Conservation (phyloP, 306 rosid genomes). For the Rubus parviflorus region DNA sequence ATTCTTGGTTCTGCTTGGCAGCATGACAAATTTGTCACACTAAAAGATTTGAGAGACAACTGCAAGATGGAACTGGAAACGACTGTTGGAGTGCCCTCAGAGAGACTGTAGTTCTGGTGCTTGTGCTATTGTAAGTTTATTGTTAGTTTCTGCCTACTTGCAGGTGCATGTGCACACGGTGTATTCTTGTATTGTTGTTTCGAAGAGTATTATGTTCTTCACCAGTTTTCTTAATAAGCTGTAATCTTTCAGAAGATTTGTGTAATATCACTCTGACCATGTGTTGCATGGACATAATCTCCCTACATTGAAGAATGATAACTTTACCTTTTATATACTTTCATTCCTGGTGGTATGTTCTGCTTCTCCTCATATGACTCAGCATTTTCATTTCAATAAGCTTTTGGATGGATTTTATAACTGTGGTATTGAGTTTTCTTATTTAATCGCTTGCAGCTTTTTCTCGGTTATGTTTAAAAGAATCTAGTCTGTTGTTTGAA, state of each 20-base stretch:
- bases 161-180: conserved; percentile 1
- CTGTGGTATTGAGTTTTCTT: not conserved
- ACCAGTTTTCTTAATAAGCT: conserved; percentile 13
- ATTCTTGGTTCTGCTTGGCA: conserved; percentile 36
- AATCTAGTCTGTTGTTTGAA: not conserved
- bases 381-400: conserved; percentile 2
- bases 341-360: not conserved
- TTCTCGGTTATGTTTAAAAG: not conserved
- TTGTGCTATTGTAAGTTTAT: conserved; percentile 40
- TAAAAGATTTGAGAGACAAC: conserved; percentile 71
- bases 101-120: conserved; percentile 40
- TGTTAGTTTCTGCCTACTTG: conserved; percentile 21
- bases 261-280: conserved; percentile 5
- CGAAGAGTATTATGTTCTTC: not conserved
- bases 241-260: not conserved
- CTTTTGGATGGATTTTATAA: not conserved
- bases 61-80: conserved; percentile 75
- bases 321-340: not conserved
- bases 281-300: not conserved
- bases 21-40: conserved; percentile 55
- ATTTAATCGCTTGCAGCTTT: not conserved
- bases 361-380: not conserved
- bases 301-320: not conserved
- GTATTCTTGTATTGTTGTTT: conserved; percentile 16
- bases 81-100: conserved; percentile 40